Evolutionary conservation across 2,329 filamentous ascomycete species (phyloP), one percentile per base, ranked within the genome.

Genomic region (Tolypocladium inflatum): DNA sequence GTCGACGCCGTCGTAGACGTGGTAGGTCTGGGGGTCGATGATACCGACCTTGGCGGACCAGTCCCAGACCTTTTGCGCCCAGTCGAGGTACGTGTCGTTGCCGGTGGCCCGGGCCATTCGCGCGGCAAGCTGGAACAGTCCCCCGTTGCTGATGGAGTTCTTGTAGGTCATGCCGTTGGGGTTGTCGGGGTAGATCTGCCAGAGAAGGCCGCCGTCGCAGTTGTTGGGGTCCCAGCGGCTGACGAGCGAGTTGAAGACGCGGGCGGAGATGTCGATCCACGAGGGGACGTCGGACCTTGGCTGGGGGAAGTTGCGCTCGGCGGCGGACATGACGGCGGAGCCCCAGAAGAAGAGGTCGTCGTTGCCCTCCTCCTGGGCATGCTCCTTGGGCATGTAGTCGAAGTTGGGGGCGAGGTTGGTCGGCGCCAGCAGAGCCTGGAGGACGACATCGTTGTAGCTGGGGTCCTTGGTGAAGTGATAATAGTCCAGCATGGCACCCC

Each of bases 171-270:
- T 86, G 17, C 90, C 91, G 61, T 85, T 85, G 53, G 76, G 75
- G 68, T 95, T 93, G 65, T 81, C 83, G 1, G 80, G 74, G 70
- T 87, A 92, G 63, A 96, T 91, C 75, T 96, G 90, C 89, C 89
- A 93, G 58, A 84, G 79, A 53, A 94, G 74, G 5, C 90, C 91
- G 60, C 90, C 90, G 33, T 78, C 79, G 66, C 90, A 95, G 43
- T 76, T 72, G 0, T 77, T 74, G 0, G 74, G 78, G 68, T 92
- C 85, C 90, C 90, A 94, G 52, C 90, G 83, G 26, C 71, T 71
- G 6, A 78, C 79, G 66, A 91, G 86, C 50, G 81, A 80, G 69
- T 91, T 85, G 79, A 90, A 94, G 38, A 89, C 82, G 62, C 88
- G 89, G 64, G 81, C 78, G 9, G 82, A 83, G 33, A 94, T 78